Conservation (phyloP, 768 basidiomycete genomes). For the Punctularia strigosozonata region DNA sequence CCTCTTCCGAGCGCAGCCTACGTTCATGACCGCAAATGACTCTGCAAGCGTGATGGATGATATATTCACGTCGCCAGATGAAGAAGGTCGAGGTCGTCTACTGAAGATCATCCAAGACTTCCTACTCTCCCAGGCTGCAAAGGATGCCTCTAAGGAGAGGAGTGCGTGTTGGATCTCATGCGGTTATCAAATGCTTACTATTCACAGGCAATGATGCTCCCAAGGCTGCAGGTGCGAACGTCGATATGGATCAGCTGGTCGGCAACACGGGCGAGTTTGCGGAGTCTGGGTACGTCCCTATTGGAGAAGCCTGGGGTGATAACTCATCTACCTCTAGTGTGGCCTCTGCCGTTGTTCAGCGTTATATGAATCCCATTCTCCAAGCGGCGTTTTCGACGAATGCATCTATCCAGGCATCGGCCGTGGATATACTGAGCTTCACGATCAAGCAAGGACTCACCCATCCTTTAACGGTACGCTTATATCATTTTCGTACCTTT, state of each 20-base stretch:
- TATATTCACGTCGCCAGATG: conserved; percentile 66
- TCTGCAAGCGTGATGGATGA: conserved; percentile 83
- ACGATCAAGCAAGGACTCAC: conserved; percentile 93
- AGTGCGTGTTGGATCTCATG: conserved; percentile 20
- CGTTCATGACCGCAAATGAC: conserved; percentile 71
- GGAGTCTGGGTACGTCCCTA: conserved; percentile 76
- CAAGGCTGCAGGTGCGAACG: conserved; percentile 36
- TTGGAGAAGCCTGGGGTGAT: not conserved
- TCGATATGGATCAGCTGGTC: conserved; percentile 89
- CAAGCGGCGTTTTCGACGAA: conserved; percentile 68
- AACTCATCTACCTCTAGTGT: conserved; percentile 40
- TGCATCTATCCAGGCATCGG: conserved; percentile 61
- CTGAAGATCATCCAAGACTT: conserved; percentile 91
- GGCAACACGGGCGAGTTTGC: conserved; percentile 94
- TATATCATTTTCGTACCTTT: conserved; percentile 2
- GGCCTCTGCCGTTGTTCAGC: conserved; percentile 88
- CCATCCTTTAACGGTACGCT: conserved; percentile 76
- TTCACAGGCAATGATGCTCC: conserved; percentile 9
- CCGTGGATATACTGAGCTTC: conserved; percentile 85
- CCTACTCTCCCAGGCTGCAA: conserved; percentile 69
- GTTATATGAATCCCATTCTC: conserved; percentile 76
- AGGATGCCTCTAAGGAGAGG: conserved; percentile 64
- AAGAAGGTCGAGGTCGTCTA: conserved; percentile 61
- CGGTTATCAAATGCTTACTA: not conserved
- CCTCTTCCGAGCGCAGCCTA: conserved; percentile 85